Evolutionary conservation across 2,329 filamentous ascomycete genomes (phyloP).

Genomic region (Penicillium sclerotiorum): DNA sequence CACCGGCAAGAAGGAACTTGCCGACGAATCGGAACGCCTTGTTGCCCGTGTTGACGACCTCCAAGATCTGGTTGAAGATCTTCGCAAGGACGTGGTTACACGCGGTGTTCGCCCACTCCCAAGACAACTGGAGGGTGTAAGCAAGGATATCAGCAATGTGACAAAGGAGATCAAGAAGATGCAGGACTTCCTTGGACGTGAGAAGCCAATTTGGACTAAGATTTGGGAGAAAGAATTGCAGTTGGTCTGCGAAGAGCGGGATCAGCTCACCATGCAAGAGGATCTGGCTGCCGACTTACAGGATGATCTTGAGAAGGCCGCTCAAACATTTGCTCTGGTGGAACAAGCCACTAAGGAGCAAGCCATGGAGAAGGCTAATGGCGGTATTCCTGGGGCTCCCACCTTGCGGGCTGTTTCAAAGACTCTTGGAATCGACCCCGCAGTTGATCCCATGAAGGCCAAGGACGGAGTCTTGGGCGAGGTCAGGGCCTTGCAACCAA

Average conservation of each 20-base stretch:
- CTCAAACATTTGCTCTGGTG: constrained; percentile 89
- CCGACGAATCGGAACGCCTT: constrained; percentile 83
- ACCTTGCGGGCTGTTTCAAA: constrained; percentile 57
- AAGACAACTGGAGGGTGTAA: constrained; percentile 83
- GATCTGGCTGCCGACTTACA: constrained; percentile 89
- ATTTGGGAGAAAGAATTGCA: constrained; percentile 99
- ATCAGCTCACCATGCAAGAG: constrained; percentile 94
- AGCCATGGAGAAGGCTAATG: constrained; percentile 66
- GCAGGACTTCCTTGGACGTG: constrained; percentile 85
- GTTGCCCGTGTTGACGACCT: constrained; percentile 93
- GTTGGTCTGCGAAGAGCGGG: constrained; percentile 91
- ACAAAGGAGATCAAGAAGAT: constrained; percentile 89
- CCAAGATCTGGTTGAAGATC: constrained; percentile 94
- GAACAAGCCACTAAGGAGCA: constrained; percentile 99
- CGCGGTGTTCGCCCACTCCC: constrained; percentile 90
- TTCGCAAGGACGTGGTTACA: constrained; percentile 93
- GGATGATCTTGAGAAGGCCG: constrained; percentile 92
- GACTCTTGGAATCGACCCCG: constrained; percentile 51
- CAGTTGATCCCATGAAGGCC: constrained; percentile 73
- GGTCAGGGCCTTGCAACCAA: constrained; percentile 88
- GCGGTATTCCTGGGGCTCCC: constrained; percentile 42
- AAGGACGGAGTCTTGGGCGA: constrained; percentile 92
- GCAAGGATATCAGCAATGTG: constrained; percentile 80
- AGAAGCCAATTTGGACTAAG: constrained; percentile 98
- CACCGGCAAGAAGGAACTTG: constrained; percentile 82